These are phyloP conservation scores for Ceratocystis albifundus DNA, from an alignment of 2,329 filamentous ascomycete species.

Conservation along the genomic window DNA sequence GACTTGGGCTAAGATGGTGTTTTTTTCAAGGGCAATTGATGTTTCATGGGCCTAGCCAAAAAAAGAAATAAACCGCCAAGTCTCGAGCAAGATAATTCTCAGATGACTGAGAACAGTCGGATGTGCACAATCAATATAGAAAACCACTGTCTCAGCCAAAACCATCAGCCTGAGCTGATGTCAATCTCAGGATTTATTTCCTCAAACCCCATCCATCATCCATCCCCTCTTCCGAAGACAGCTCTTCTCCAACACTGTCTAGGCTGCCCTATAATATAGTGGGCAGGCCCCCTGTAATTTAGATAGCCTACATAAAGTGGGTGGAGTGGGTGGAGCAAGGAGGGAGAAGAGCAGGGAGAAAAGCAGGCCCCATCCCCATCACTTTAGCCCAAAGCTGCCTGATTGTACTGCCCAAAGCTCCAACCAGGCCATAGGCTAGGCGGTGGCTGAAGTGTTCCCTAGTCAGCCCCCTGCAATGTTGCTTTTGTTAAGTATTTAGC, in stretches of 20 bases:
- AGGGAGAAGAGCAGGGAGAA: neutral
- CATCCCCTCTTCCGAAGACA: too few relatives aligned
- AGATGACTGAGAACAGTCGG: neutral
- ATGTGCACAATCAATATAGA: neutral
- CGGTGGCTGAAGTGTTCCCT: neutral
- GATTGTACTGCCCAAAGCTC: conserved; percentile 11
- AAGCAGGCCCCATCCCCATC: neutral
- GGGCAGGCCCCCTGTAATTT: neutral
- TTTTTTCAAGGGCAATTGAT: conserved; percentile 8
- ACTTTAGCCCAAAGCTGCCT: conserved; percentile 13
- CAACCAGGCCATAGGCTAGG: neutral
- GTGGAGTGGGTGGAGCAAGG: too few relatives aligned
- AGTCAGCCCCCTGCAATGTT: neutral
- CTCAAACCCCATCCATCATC: too few relatives aligned
- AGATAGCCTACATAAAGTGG: neutral
- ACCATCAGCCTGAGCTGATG: neutral
- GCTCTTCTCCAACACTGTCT: neutral
- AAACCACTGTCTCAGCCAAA: neutral
- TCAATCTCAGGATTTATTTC: neutral
- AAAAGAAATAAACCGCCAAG: conserved; percentile 10
- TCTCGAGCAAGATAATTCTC: neutral
- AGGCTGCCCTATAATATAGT: neutral
- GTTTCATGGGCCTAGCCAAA: conserved; percentile 3
- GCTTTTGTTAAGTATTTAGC: neutral
- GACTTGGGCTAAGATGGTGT: neutral